Percentiles rank a stretch among this genome's conserved stretches.
These are phyloP conservation scores for Porphyra umbilicalis DNA, from an alignment of 31 red algal species.

Conservation along the genomic window DNA sequence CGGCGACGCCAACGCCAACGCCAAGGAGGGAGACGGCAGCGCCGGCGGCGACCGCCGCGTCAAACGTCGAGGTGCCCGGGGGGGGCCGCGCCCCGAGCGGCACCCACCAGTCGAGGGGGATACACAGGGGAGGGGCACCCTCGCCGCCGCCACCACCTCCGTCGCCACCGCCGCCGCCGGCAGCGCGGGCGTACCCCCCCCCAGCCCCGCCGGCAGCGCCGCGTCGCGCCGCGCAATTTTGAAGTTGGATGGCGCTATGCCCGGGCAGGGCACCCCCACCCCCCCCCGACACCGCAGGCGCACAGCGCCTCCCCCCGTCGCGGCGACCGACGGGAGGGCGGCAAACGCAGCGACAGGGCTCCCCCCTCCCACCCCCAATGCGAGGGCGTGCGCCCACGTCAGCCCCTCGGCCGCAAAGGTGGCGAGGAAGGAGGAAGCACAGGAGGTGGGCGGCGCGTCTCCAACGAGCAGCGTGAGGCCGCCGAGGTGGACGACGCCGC, in stretches of 20 bases:
- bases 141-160: neutral
- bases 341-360: conserved; percentile 9
- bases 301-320: neutral
- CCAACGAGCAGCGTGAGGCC: conserved; percentile 37
- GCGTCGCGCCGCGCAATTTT: conserved; percentile 28
- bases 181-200: neutral
- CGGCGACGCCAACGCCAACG: neutral
- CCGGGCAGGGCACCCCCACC: neutral
- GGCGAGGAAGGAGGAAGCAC: conserved; percentile 12
- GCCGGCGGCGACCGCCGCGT: neutral
- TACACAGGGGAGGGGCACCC: neutral
- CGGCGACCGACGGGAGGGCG: conserved; percentile 4
- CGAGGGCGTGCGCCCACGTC: conserved; percentile 32
- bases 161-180: neutral
- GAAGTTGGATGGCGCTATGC: neutral
- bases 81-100: neutral
- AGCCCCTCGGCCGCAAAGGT: conserved; percentile 50
- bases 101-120: neutral
- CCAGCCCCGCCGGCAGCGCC: neutral
- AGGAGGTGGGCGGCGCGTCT: conserved; percentile 28
- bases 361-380: neutral
- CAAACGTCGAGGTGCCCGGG: neutral
- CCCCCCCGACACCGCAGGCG: neutral
- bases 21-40: neutral
- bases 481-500: conserved; percentile 54